phyloP scores from a whole-genome alignment of 164 flowering plant genomes.

The Aristolochia contorta region DNA sequence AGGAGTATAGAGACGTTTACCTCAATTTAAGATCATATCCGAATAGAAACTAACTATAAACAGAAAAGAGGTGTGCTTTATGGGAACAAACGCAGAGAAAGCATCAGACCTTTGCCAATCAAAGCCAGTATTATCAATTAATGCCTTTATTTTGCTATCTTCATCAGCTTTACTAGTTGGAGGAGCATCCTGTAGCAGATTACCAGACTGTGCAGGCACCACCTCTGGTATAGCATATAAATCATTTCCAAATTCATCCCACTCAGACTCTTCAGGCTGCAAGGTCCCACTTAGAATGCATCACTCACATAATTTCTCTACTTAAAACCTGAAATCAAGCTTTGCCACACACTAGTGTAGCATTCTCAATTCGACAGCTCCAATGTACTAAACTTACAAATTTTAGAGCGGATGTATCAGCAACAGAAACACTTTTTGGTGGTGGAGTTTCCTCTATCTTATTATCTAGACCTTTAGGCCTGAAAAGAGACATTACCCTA shows the following conservation, averaged over 20 bases:
- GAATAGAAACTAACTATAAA: too few relatives aligned
- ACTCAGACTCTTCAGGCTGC: constrained; percentile 73
- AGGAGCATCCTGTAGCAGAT: constrained; percentile 44
- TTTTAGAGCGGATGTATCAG: constrained; percentile 41
- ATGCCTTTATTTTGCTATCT: constrained; percentile 85
- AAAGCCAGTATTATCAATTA: constrained; percentile 68
- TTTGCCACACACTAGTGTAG: neutral
- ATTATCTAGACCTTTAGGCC: constrained; percentile 44
- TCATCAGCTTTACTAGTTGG: constrained; percentile 72
- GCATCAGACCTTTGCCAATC: constrained; percentile 84
- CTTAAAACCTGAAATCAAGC: neutral
- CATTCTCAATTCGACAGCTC: neutral
- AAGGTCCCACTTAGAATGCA: neutral
- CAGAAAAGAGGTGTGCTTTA: too few relatives aligned
- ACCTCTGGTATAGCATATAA: constrained; percentile 79
- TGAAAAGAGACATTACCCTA: constrained; percentile 21
- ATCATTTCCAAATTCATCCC: constrained; percentile 95
- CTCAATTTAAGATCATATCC: too few relatives aligned
- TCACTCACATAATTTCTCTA: neutral
- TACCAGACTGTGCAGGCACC: constrained; percentile 34
- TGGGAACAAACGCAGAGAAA: neutral
- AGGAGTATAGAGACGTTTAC: neutral
- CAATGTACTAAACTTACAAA: constrained; percentile 36
- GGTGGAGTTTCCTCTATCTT: constrained; percentile 35
- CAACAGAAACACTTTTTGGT: constrained; percentile 32